Evolutionary conservation across 129 eudicot genomes (phyloP), one percentile per base, ranked within the genome.

Genomic region (Daucus carota): DNA sequence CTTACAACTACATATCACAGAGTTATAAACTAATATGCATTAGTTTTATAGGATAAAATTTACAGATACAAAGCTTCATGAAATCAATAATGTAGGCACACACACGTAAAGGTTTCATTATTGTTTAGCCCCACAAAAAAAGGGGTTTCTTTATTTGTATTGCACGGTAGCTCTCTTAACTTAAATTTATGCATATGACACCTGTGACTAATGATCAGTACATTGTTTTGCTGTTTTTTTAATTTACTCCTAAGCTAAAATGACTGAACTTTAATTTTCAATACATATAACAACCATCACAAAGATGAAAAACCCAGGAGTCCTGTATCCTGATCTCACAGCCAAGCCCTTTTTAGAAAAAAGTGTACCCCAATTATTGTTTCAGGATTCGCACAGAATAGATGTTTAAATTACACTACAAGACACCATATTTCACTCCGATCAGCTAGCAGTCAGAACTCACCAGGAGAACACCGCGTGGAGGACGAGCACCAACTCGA

Each of bases 401-500:
- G 44, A 63, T 32, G n/a, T 71, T 24, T 59, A 38, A n/a, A 28
- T 31, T 44, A 26, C 32, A 50, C 59, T 57, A 45, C 46, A 62
- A 45, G 33, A 33, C 28, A 22, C 17, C 15, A 24, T 31, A 43
- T 46, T 24, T 22, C 34, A 43, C 45, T 33, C 42, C 20, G 18
- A 41, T 36, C n/a, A 8, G 70, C 22, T 38, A 77, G 78, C 3
- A 44, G 32, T 20, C 48, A 45, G 18, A 81, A 85, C 99, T 88
- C 71, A 95, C 99, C 96, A 95, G 79, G 48, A 95, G 92, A 60
- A 95, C 99, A 80, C 99, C 99, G 42, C 99, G 88, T 69, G 99
- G 99, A 79, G 99, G 99, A 60, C 99, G 99, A 57, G 99, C 99
- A 81, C 99, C 99, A 59, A 95, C 91, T 44, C 92, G 84, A 78